Conservation (phyloP, 768 basidiomycete genomes). For the Rhodosporidiobolus odoratus region DNA sequence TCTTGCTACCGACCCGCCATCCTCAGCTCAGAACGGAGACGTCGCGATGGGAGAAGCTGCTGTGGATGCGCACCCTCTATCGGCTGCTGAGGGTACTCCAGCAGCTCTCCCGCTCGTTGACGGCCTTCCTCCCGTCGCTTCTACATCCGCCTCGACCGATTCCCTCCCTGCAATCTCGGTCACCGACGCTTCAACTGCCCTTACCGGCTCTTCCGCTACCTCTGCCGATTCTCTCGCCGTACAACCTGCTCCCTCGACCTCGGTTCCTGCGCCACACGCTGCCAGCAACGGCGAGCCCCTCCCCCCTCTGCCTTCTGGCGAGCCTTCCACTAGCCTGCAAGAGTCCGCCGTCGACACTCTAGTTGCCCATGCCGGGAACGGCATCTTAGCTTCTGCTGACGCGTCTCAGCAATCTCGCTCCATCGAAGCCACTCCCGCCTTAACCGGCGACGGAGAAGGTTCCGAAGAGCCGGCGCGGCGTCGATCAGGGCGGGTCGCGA, state of each 20-base stretch:
- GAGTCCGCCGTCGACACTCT: neutral
- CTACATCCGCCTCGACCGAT: neutral
- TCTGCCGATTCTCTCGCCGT: neutral
- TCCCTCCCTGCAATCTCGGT: neutral
- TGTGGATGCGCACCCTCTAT: neutral
- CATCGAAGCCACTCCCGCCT: constrained; percentile 5
- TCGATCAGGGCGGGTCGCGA: constrained; percentile 4
- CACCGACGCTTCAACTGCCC: neutral
- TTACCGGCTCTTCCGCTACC: neutral
- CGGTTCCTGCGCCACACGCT: neutral
- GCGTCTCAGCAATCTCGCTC: neutral
- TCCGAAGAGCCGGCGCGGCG: constrained; percentile 2
- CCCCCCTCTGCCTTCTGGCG: neutral
- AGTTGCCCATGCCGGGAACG: neutral
- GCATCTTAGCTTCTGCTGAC: neutral
- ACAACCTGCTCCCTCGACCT: neutral
- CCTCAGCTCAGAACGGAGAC: neutral
- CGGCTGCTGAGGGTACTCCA: neutral
- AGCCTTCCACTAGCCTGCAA: neutral
- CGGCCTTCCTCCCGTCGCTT: neutral
- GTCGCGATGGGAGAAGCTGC: neutral
- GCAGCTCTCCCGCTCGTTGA: neutral
- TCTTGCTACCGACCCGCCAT: too few relatives aligned
- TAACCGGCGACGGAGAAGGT: neutral
- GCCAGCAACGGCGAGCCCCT: neutral